phyloP scores from a whole-genome alignment of 1,284 basidiomycete genomes.

The Moesziomyces globuligerus region DNA sequence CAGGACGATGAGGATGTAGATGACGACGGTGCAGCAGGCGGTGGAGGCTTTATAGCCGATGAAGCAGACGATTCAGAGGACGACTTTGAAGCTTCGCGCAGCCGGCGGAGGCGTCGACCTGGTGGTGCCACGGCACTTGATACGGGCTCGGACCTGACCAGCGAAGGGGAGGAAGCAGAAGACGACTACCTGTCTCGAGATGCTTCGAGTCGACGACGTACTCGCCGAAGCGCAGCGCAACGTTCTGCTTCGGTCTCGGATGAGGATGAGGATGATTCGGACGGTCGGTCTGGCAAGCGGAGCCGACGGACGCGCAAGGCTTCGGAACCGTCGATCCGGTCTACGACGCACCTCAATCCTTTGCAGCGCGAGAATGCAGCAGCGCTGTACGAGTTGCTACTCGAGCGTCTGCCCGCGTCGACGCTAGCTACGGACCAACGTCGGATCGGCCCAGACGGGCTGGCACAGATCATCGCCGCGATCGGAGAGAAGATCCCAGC shows the following conservation, averaged over 20 bases:
- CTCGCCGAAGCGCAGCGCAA: slow-evolving; percentile 2
- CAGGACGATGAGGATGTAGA: slow-evolving; percentile 5
- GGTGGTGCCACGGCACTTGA: slow-evolving; percentile 4
- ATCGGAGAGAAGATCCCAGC: slow-evolving; percentile 38
- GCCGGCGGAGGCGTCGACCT: slow-evolving; percentile 1
- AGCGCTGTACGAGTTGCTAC: slow-evolving; percentile 21
- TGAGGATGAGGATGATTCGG: not conserved
- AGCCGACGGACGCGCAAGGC: slow-evolving; percentile 8
- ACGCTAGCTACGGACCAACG: slow-evolving; percentile 14
- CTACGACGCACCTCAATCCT: slow-evolving; percentile 31
- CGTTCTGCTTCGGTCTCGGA: slow-evolving; percentile 4
- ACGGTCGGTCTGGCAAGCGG: slow-evolving; percentile 5
- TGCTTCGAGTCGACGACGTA: slow-evolving; percentile 3
- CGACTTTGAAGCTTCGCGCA: slow-evolving; percentile 24
- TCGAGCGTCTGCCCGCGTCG: slow-evolving; percentile 23
- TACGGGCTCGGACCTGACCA: slow-evolving; percentile 22
- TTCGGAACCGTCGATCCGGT: slow-evolving; percentile 7
- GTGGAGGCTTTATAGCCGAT: slow-evolving; percentile 34
- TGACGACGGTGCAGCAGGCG: slow-evolving; percentile 6
- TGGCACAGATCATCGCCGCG: slow-evolving; percentile 9
- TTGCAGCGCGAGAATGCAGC: slow-evolving; percentile 19
- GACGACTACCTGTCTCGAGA: slow-evolving; percentile 3
- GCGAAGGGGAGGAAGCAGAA: slow-evolving; percentile 8
- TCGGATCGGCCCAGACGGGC: slow-evolving; percentile 11
- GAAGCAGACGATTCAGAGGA: slow-evolving; percentile 34